Base-by-base conservation (phyloP, 2,329 filamentous ascomycete species). In the Trichoderma arundinaceum region DNA sequence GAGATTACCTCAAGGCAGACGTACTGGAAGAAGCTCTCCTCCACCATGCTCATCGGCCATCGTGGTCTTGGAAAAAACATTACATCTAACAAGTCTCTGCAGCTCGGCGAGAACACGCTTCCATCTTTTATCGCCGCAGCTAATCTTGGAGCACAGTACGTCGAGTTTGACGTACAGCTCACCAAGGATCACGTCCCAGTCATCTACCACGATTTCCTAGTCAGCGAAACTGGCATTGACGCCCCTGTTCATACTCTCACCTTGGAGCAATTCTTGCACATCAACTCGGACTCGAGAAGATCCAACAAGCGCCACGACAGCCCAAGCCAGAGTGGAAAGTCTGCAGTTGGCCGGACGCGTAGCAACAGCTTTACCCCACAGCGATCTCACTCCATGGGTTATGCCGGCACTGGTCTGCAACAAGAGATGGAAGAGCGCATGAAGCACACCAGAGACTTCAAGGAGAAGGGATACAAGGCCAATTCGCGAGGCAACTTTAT, bases 141-240 rank as follows among this genome's bases (percentile, higher is more conserved):
- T 49, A 98, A 97, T 71, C 79, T 99, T 59, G 95, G 95, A 8
- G 95, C 88, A 3, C 85, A 89, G 64, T 90, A 90, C 71, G 87
- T 90, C 53, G 87, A 90, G 71, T 89, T 91, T 73, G 95, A 99
- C 75, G 95, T 99, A 0, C 95, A 99, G 76, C 82, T 99, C 44
- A 99, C 95, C n/a, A 99, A 99, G 74, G 95, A 99, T 75, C 93
- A 96, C 72, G 93, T 99, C 1, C 95, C 95, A 0, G 94, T 99
- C 69, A 97, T 99, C 73, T 99, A 99, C 75, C 95, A 99, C 75
- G 95, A 99, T 77, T 99, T 99, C 74, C 83, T 98, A 13, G 95
- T 99, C 76, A 97, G 93, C 74, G 95, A 99, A 79, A 98, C 95
- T 0, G 95, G 96, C 9, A 95, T 97, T 62, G 95, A 99, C 74